These are phyloP conservation scores for Aspergillus calidoustus DNA, from an alignment of 2,329 filamentous ascomycete genomes.

Conservation along the genomic window DNA sequence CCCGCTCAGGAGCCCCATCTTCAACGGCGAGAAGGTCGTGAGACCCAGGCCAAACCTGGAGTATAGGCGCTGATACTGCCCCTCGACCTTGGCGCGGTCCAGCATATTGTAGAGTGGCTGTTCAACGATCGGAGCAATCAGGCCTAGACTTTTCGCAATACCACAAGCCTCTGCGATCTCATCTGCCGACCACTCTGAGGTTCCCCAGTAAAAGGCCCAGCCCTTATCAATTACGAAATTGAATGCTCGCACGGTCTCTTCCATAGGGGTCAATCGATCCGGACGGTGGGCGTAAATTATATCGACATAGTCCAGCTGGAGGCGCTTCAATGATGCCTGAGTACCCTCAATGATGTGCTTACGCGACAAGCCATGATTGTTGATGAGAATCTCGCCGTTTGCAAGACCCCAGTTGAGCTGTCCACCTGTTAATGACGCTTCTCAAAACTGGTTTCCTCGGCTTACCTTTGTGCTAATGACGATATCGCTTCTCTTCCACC, in stretches of 20 bases:
- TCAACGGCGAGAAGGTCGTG: slow-evolving; percentile 67
- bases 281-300: slow-evolving; percentile 72
- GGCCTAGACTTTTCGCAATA: slow-evolving; percentile 62
- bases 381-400: slow-evolving; percentile 66
- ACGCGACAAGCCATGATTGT: slow-evolving; percentile 70
- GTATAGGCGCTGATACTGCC: slow-evolving; percentile 65
- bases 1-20: slow-evolving; percentile 65
- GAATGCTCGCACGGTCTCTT: slow-evolving; percentile 73
- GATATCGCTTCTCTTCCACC: slow-evolving; percentile 61
- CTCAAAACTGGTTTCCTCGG: not conserved
- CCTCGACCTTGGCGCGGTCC: slow-evolving; percentile 64
- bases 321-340: slow-evolving; percentile 61
- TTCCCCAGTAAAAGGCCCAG: slow-evolving; percentile 74
- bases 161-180: slow-evolving; percentile 69
- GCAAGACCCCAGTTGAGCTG: slow-evolving; percentile 67
- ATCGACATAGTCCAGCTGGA: slow-evolving; percentile 71
- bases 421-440: not conserved
- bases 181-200: slow-evolving; percentile 69
- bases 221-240: slow-evolving; percentile 72
- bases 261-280: slow-evolving; percentile 69
- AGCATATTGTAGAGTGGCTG: slow-evolving; percentile 72
- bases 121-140: slow-evolving; percentile 59
- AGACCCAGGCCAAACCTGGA: slow-evolving; percentile 64
- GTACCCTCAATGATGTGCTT: slow-evolving; percentile 74
- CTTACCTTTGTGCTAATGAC: slow-evolving; percentile 42